Evolutionary conservation across 331 rosid species (phyloP).

Genomic region (Phaseolus coccineus): DNA sequence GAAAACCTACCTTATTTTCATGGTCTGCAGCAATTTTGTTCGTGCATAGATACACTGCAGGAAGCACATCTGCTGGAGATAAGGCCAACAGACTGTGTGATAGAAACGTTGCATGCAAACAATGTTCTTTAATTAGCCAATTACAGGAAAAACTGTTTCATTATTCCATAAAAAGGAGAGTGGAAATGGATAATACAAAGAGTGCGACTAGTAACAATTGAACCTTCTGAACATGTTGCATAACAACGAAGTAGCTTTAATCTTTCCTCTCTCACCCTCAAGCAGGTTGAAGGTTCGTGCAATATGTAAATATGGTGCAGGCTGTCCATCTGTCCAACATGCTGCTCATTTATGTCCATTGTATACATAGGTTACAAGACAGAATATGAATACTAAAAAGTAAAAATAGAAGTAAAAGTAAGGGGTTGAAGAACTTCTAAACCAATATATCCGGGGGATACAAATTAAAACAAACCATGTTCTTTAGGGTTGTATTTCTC

Average conservation of each 20-base stretch:
- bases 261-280: constrained; percentile 88
- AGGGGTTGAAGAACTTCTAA: constrained; percentile 41
- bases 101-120: constrained; percentile 42
- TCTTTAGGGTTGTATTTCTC: constrained; percentile 77
- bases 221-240: constrained; percentile 98
- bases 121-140: constrained; percentile 44
- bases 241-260: constrained; percentile 83
- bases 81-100: constrained; percentile 75
- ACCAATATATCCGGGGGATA: not conserved
- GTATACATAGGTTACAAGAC: constrained; percentile 42
- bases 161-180: constrained; percentile 17
- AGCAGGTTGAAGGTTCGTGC: constrained; percentile 82
- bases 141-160: constrained; percentile 32
- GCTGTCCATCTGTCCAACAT: constrained; percentile 81
- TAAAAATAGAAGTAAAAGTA: constrained; percentile 27
- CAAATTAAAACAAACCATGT: constrained; percentile 70
- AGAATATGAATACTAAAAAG: constrained; percentile 31
- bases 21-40: constrained; percentile 88
- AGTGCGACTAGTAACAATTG: constrained; percentile 38
- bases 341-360: constrained; percentile 61
- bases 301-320: constrained; percentile 91
- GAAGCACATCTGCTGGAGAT: constrained; percentile 87
- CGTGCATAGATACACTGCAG: constrained; percentile 90
- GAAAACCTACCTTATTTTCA: constrained; percentile 73
- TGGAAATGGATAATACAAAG: constrained; percentile 16